Evolutionary conservation across 2,329 filamentous ascomycete species (phyloP), one percentile per base, ranked within the genome.

Genomic region (Gyromitra esculenta): DNA sequence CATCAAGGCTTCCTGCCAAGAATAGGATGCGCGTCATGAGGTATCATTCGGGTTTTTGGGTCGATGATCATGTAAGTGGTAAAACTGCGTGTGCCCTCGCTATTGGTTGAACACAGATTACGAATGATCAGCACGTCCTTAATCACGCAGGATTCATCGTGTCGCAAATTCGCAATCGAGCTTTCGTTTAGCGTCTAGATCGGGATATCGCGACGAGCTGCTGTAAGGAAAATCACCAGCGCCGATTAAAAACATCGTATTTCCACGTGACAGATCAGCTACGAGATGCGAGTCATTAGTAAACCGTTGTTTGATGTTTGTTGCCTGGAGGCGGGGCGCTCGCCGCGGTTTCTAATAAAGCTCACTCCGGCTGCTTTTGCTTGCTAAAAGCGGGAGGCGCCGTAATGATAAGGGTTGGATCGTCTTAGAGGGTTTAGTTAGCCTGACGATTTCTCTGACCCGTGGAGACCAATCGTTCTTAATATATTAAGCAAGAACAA

Each of bases 31-130:
- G 41, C 35, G 25, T 74, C 63, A 68, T 68, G 21, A 45, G 21
- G 5, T 64, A 64, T 74, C 64, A 69, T 69, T 74, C 72, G 56
- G 25, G 31, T 41, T 52, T 50, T 13, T 31, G 25, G 31, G 65
- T 18, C 39, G 56, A 31, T 31, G 6, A 59, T 37, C 13, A 18
- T 54, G 13, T 37, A 9, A 7, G 31, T 21, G 45, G 63, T 25
- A 66, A 25, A 43, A 41, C 18, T 45, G 52, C 6, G 7, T 35
- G 21, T 21, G 9, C n/a, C 1, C 15, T 9, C 11, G 35, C 1
- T 1, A 62, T 62, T 62, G 57, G 35, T 8, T 13, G 54, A 15
- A 35, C 8, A 56, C 13, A 59, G 13, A 31, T 54, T 25, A 45
- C 1, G 18, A 18, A n/a, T 52, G n/a, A 52, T 52, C 48, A 52